Base-by-base conservation (phyloP, 352 stramenopile genomes). In the Pythium aristosporum region DNA sequence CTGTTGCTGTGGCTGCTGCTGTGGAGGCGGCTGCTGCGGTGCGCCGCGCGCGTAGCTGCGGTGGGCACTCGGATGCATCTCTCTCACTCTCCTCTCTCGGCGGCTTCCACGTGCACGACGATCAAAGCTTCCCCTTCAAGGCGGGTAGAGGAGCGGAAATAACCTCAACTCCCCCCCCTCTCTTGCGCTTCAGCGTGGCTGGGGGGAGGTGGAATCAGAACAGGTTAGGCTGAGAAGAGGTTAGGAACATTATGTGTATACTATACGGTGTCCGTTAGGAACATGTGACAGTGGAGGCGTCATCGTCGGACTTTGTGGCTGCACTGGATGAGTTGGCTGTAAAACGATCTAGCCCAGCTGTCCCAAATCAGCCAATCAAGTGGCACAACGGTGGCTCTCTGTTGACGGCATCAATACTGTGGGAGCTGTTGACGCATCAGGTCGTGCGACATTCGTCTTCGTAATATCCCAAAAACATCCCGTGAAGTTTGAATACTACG, bases 21-120 rank as follows among this genome's bases (percentile, higher is more conserved):
- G 51, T 20, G 32, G 9, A 42, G 36, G 21, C 48, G 63, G 16
- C 20, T 28, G 21, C 41, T 23, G 20, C 25, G 8, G 37, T 5
- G 23, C 41, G 42, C 54, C 42, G 41, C 43, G 28, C 10, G 15
- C 32, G 63, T 62, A 70, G 56, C 63, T 56, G 21, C 63, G 48
- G 39, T 57, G 57, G 13, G 56, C 56, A 44, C 50, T 70, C 21
- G 55, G 49, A 47, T 70, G 56, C 63, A 70, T 70, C n/a, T 20
- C 56, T 34, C 43, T 62, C 20, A 18, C 32, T 43, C 6, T 23
- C 21, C 47, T 50, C 7, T 11, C 30, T 56, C 46, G 37, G 46
- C 32, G 37, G 11, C 41, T 30, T 63, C 43, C 56, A 55, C 46
- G 56, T 63, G 46, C 43, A 20, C 18, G 52, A 47, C 37, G 13